These are phyloP conservation scores for Pseudogymnoascus sp. DNA, from an alignment of 2,329 filamentous ascomycete genomes.

Conservation along the genomic window DNA sequence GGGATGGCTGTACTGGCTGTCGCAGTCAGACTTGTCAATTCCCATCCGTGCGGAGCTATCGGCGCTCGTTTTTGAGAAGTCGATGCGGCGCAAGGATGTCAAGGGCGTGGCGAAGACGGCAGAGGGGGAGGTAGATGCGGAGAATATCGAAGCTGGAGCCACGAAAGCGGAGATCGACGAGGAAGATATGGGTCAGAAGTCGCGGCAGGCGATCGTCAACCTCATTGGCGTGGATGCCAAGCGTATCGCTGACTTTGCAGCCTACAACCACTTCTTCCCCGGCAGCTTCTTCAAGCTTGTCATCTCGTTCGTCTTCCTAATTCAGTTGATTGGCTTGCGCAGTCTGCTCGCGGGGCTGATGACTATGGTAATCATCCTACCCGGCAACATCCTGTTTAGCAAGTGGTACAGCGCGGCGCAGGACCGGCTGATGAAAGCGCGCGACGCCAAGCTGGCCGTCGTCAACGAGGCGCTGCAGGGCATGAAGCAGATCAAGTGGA, in stretches of 20 bases:
- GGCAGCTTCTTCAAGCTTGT: constrained; percentile 54
- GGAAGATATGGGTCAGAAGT: constrained; percentile 44
- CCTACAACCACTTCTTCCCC: constrained; percentile 57
- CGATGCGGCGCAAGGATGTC: constrained; percentile 68
- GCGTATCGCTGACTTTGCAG: constrained; percentile 60
- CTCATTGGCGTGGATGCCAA: constrained; percentile 68
- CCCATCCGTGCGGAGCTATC: constrained; percentile 63
- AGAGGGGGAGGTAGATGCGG: constrained; percentile 26
- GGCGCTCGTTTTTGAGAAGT: constrained; percentile 67
- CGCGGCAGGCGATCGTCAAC: constrained; percentile 66
- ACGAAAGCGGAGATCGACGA: constrained; percentile 29
- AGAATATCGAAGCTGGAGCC: constrained; percentile 20
- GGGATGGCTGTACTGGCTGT: constrained; percentile 58
- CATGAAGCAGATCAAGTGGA: constrained; percentile 80
- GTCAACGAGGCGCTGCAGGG: constrained; percentile 71
- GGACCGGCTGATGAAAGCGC: constrained; percentile 63
- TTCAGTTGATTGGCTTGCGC: constrained; percentile 64
- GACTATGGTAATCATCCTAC: constrained; percentile 55
- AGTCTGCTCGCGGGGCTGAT: constrained; percentile 57
- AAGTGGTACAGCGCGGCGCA: constrained; percentile 57
- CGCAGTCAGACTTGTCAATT: constrained; percentile 53
- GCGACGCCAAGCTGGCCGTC: constrained; percentile 67
- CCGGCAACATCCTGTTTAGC: constrained; percentile 59
- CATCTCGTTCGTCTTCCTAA: constrained; percentile 58
- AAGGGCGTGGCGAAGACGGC: constrained; percentile 49